Evolutionary conservation across 192 early-diverging fungal genomes (phyloP).

Genomic region (Neocallimastix lanati): DNA sequence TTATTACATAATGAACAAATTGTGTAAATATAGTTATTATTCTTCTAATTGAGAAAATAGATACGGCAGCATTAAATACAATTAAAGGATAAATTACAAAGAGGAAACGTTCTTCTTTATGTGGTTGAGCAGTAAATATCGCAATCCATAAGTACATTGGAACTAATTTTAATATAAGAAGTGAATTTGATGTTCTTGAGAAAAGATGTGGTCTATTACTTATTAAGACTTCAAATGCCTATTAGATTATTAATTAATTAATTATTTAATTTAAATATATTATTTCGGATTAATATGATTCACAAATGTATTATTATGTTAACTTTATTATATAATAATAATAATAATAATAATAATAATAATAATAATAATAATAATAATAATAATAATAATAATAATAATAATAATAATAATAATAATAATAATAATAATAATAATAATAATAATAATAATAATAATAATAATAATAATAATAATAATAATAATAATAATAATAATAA

Average conservation of each 20-base stretch:
- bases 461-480: too few species aligned
- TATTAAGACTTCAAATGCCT: background rate
- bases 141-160: conserved; percentile 59
- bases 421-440: too few species aligned
- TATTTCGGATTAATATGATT: too few species aligned
- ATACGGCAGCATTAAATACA: conserved; percentile 53
- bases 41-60: conserved; percentile 30
- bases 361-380: too few species aligned
- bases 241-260: background rate
- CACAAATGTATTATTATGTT: too few species aligned
- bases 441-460: too few species aligned
- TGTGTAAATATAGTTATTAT: background rate
- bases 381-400: too few species aligned
- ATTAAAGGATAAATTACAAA: conserved; percentile 79
- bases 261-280: conserved; percentile 1
- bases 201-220: background rate
- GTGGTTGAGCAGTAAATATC: conserved; percentile 72
- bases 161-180: conserved; percentile 8
- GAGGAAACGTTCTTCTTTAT: conserved; percentile 95
- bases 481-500: too few species aligned
- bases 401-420: too few species aligned
- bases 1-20: background rate
- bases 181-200: background rate
- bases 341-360: too few species aligned
- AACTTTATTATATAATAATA: too few species aligned